phyloP scores from a whole-genome alignment of 148 eudicot species.

The Bassia scoparia region DNA sequence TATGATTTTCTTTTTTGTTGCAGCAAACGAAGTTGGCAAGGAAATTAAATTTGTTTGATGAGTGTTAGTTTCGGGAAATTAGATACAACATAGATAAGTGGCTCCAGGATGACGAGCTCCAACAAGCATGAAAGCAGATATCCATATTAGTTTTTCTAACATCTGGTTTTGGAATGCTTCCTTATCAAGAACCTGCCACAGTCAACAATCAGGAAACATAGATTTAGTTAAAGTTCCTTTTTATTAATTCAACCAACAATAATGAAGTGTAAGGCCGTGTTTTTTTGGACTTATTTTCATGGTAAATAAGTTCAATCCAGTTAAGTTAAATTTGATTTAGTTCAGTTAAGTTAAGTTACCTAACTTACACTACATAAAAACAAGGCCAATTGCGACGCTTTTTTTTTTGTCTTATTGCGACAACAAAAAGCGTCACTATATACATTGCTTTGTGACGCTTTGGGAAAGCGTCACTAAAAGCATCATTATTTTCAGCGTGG shows the following conservation, averaged over 20 bases:
- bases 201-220: neutral
- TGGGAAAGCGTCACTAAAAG: too few relatives aligned
- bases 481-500: too few relatives aligned
- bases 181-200: conserved; percentile 80
- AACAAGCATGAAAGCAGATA: conserved; percentile 94
- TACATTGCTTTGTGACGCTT: too few relatives aligned
- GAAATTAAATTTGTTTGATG: neutral
- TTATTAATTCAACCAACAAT: neutral
- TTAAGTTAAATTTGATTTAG: too few relatives aligned
- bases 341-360: too few relatives aligned
- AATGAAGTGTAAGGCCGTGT: too few relatives aligned
- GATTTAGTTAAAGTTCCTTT: neutral
- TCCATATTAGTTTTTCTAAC: conserved; percentile 98
- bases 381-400: too few relatives aligned
- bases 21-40: neutral
- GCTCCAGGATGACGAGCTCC: conserved; percentile 99
- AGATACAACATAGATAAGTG: conserved; percentile 18
- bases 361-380: too few relatives aligned
- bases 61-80: neutral
- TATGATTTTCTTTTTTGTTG: neutral
- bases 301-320: too few relatives aligned
- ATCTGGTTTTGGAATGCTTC: conserved; percentile 85
- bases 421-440: too few relatives aligned
- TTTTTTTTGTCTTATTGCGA: too few relatives aligned
- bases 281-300: too few relatives aligned